Conservation (phyloP, 2,329 filamentous ascomycete species). For the Aspergillus tamarii region DNA sequence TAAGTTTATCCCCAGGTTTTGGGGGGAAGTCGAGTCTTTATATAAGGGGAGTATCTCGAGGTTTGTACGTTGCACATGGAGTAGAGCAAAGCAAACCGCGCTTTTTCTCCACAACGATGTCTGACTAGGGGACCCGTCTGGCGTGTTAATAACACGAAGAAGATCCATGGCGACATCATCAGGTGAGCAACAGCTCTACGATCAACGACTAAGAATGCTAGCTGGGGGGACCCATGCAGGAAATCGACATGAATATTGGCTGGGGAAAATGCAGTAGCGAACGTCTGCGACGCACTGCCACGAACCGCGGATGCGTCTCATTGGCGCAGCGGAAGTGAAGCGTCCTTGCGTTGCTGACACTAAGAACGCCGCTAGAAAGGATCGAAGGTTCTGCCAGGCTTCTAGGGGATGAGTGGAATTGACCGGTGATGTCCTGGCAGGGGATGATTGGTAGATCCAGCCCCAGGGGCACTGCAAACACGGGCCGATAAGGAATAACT, state of each 20-base stretch:
- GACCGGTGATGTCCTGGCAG: neutral
- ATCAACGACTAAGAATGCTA: slow-evolving; percentile 14
- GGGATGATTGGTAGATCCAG: neutral
- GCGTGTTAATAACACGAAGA: slow-evolving; percentile 21
- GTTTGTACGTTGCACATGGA: slow-evolving; percentile 24
- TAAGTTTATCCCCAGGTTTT: neutral
- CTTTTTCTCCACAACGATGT: slow-evolving; percentile 15
- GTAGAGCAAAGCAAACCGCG: slow-evolving; percentile 16
- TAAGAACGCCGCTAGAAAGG: slow-evolving; percentile 27
- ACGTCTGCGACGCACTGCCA: slow-evolving; percentile 19
- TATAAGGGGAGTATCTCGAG: neutral
- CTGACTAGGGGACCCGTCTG: neutral
- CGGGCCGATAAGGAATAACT: slow-evolving; percentile 8
- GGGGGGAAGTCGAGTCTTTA: neutral
- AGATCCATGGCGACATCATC: slow-evolving; percentile 24
- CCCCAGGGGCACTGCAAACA: slow-evolving; percentile 7
- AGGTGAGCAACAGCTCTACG: slow-evolving; percentile 21
- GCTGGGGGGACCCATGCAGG: slow-evolving; percentile 15
- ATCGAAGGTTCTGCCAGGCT: slow-evolving; percentile 24
- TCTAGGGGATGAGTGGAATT: slow-evolving; percentile 20
- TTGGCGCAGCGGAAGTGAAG: slow-evolving; percentile 21
- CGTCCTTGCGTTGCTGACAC: slow-evolving; percentile 25
- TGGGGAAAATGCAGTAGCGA: slow-evolving; percentile 7
- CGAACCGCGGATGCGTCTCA: neutral
- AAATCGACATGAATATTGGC: slow-evolving; percentile 7